These are phyloP conservation scores for Avena sativa DNA, from an alignment of 176 grass and related monocot genomes.

Conservation along the genomic window DNA sequence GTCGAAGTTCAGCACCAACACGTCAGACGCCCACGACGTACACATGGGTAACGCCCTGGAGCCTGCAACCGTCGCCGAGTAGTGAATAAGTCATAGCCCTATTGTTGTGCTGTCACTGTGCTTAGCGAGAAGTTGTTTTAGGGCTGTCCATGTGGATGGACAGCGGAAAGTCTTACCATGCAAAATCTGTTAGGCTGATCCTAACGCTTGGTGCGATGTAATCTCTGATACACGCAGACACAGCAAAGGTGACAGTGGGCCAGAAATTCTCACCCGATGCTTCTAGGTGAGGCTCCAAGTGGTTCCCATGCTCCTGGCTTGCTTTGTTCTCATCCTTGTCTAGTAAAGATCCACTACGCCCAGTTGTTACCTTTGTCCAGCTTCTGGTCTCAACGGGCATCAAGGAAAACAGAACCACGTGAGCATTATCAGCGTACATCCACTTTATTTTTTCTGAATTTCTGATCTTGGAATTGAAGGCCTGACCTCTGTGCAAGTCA, in stretches of 20 bases:
- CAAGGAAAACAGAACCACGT: background rate
- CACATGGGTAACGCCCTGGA: background rate
- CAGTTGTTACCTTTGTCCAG: background rate
- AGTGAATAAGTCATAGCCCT: background rate
- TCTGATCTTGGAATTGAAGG: background rate
- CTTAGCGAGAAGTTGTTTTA: background rate
- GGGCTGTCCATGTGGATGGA: background rate
- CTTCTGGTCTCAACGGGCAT: background rate
- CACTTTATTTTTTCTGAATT: background rate
- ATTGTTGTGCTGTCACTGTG: background rate
- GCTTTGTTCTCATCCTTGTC: background rate
- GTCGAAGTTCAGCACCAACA: slow-evolving; percentile 34
- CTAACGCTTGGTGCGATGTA: slow-evolving; percentile 32
- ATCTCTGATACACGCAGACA: slow-evolving; percentile 19
- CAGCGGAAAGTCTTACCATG: background rate
- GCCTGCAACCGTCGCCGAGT: background rate
- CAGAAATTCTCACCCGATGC: background rate
- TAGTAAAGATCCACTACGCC: background rate
- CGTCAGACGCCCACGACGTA: background rate
- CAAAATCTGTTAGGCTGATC: background rate
- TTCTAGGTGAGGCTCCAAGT: slow-evolving; percentile 7
- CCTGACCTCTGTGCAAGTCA: too few species aligned
- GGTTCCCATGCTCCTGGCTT: slow-evolving; percentile 30
- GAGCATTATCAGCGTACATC: background rate
- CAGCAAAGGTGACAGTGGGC: background rate